Evolutionary conservation across 2,329 filamentous ascomycete species (phyloP), one percentile per base, ranked within the genome.

Genomic region (Didymella lethalis): DNA sequence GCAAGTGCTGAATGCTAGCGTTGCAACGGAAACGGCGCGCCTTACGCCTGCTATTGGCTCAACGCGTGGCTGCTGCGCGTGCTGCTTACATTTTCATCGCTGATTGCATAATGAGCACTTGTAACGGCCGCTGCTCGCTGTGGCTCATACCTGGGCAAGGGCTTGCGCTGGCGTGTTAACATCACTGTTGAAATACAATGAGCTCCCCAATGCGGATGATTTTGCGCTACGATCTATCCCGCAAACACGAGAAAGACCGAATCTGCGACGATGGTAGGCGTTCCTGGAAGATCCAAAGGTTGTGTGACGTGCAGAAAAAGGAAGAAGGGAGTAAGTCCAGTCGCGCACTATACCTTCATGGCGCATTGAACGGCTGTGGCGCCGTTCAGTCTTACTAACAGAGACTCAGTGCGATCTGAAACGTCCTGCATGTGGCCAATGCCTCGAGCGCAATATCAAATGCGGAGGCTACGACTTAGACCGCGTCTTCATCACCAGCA

Each of bases 391-490:
- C 8, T n/a, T 46, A 50, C 44, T 61, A 20, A 57, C 23, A 23
- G 41, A 45, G 12, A 2, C 16, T 26, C 40, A 87, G 84, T 89
- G 87, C 72, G 87, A 87, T 75, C 86, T 88, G 63, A 81, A 84
- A 57, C 82, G 83, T 4, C 87, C 87, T 2, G 78, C 79, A 36
- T 90, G 87, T 72, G 82, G 81, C 54, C 88, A 88, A 69, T 90
- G 87, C 71, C 77, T 81, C 55, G 80, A 83, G 65, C 84, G 82
- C 65, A 84, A 85, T 23, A 79, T 85, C 44, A 73, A 82, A 57
- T 90, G 87, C 66, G 87, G 86, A 44, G 87, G 87, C 38, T 90
- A 90, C 72, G 83, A 87, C 68, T 80, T 84, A 38, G 83, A 88
- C 68, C 83, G 83, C 16, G 83, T 88, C 55, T 90, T 90, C 74